A percentile compares a stretch with the other conserved stretches of the same genome.
phyloP scores from a whole-genome alignment of 805 yeast species.

The Priceomyces melissophilus region DNA sequence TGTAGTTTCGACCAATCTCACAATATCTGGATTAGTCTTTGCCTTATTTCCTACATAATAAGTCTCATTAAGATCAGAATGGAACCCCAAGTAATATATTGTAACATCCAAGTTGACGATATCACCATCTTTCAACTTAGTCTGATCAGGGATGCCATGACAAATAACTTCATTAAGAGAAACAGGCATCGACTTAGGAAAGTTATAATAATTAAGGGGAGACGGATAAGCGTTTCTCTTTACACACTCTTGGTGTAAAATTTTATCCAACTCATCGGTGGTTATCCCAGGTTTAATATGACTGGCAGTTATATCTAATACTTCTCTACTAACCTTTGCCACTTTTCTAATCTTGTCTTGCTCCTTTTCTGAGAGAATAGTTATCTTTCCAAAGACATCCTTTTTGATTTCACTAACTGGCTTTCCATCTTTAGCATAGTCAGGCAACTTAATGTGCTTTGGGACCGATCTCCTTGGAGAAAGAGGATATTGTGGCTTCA shows the following conservation, averaged over 20 bases:
- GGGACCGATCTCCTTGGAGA: conserved; percentile 71
- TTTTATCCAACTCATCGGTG: conserved; percentile 84
- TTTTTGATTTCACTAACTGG: conserved; percentile 76
- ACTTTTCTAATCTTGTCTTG: conserved; percentile 72
- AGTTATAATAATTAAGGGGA: conserved; percentile 90
- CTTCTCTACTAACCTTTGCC: conserved; percentile 76
- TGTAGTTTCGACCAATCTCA: conserved; percentile 82
- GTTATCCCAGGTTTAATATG: conserved; percentile 84
- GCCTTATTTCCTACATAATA: conserved; percentile 94
- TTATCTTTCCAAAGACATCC: conserved; percentile 65
- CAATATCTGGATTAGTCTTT: conserved; percentile 71
- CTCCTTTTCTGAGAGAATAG: conserved; percentile 61
- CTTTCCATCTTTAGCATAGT: conserved; percentile 75
- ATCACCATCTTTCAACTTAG: conserved; percentile 87
- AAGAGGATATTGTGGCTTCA: conserved; percentile 81
- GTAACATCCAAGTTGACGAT: conserved; percentile 89
- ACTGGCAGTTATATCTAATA: conserved; percentile 85
- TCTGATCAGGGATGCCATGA: conserved; percentile 95
- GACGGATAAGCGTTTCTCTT: conserved; percentile 92
- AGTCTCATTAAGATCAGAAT: conserved; percentile 94
- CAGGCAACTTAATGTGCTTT: conserved; percentile 68
- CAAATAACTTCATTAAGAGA: conserved; percentile 94
- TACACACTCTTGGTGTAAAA: conserved; percentile 84
- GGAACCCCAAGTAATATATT: conserved; percentile 80
- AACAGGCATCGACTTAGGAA: conserved; percentile 89